Base-by-base conservation (phyloP, 768 basidiomycete genomes). In the Pisolithus tinctorius region DNA sequence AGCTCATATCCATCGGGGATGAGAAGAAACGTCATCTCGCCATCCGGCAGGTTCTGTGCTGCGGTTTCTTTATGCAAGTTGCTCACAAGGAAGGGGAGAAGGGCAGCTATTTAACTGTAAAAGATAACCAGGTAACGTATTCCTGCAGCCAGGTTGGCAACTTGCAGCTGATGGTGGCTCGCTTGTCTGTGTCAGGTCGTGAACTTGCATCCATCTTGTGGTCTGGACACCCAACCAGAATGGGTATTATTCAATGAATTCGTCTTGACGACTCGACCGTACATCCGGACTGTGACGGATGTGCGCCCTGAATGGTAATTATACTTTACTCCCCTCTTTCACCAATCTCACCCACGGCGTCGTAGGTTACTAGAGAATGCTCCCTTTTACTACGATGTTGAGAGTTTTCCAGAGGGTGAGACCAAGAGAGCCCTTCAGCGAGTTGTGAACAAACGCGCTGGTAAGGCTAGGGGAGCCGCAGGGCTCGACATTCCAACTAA, bases 11-110 rank as follows among this genome's bases (percentile, higher is more conserved):
- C 6, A 74, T 81, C 2, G 66, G 65, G 26, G 86, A 93, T 57
- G 80, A 87, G 59, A 76, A 74, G 61, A 88, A 84, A 63, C 79
- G 86, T 56, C 86, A 81, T 66, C 55, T 71, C 48, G 85, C 84
- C 58, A 84, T 98, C 50, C 81, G 92, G 26, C 84, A 84, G 68
- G 86, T 87, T 0, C 74, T 98, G 20, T 86, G 89, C 4, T 88
- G 86, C 58, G 96, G 94, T 1, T 99, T 90, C 77, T 99, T 97
- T 72, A 97, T 96, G 95, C 95, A 97, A 64, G 82, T 92, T 11
- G 96, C 94, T 6, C 93, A 96, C 68, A 89, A 90, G 66, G 93
- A 94, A 63, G 90, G 91, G 3, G 90, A 92, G 64, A 93, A 91
- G 68, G 81, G 84, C 2, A 79, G 77, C 49, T 98, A 99, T 63